A percentile compares a stretch with the other conserved stretches of the same genome.
phyloP scores from a whole-genome alignment of 371 early-diverging fungal genomes.

The Paraphysoderma sedebokerense region DNA sequence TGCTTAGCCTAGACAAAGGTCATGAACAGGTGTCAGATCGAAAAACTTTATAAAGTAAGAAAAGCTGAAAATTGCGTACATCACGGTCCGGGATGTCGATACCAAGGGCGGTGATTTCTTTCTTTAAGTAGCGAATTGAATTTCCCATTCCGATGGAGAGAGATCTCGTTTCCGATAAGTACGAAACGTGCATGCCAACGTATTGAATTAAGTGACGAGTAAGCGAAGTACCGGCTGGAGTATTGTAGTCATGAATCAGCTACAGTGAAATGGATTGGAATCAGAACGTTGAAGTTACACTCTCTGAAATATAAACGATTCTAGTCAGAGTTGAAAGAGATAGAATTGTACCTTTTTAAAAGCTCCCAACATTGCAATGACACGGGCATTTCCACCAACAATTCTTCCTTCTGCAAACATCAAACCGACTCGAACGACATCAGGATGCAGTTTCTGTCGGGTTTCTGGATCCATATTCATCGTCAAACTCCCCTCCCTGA shows the following conservation, averaged over 20 bases:
- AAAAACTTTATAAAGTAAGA: slow-evolving; percentile 2
- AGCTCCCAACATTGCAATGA: slow-evolving; percentile 63
- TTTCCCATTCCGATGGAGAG: slow-evolving; percentile 88
- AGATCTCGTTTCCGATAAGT: slow-evolving; percentile 60
- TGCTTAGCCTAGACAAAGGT: slow-evolving; percentile 23
- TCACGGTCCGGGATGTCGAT: slow-evolving; percentile 66
- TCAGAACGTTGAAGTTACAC: too few species aligned
- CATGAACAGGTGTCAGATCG: not conserved
- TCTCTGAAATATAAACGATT: too few species aligned
- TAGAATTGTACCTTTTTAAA: too few species aligned
- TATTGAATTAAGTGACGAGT: slow-evolving; percentile 66
- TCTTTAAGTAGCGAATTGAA: slow-evolving; percentile 81
- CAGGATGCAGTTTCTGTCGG: slow-evolving; percentile 61
- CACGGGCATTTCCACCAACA: slow-evolving; percentile 77
- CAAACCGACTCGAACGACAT: slow-evolving; percentile 64
- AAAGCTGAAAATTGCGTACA: slow-evolving; percentile 20
- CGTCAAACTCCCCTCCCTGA: too few species aligned
- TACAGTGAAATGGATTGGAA: too few species aligned
- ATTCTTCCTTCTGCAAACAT: slow-evolving; percentile 71
- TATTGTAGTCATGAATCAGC: slow-evolving; percentile 79
- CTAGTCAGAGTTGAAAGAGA: too few species aligned
- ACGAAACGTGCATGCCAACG: slow-evolving; percentile 76
- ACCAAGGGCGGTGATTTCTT: slow-evolving; percentile 53
- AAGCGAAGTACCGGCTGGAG: slow-evolving; percentile 67
- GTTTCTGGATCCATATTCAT: too few species aligned